Percentiles rank a stretch among this genome's conserved stretches.
Evolutionary conservation across 2,329 filamentous ascomycete genomes (phyloP).

Genomic region (Aspergillus thermomutatus): DNA sequence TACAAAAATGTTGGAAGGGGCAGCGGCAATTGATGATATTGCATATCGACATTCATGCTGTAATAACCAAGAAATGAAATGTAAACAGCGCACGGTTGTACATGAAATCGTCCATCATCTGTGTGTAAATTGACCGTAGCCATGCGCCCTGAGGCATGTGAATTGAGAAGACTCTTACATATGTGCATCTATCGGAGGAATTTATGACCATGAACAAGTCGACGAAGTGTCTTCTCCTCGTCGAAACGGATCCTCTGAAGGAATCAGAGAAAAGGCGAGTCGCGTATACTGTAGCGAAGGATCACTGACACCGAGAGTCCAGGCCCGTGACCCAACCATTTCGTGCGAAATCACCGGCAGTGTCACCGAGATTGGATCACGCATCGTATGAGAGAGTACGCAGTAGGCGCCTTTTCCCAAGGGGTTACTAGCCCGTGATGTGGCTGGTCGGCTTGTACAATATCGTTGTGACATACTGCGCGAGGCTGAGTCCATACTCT

Average conservation of each 20-base stretch:
- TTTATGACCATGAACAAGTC: background rate
- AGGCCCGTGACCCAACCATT: background rate
- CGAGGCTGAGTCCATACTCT: background rate
- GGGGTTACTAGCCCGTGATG: constrained; percentile 27
- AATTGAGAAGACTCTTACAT: background rate
- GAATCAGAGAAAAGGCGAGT: background rate
- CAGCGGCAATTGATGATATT: background rate
- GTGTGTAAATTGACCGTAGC: background rate
- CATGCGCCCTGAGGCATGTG: background rate
- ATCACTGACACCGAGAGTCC: background rate
- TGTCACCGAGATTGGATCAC: background rate
- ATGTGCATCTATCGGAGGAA: background rate
- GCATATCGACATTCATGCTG: background rate
- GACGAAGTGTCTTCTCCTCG: background rate
- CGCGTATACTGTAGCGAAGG: background rate
- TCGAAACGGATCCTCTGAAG: background rate
- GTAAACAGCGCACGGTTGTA: background rate
- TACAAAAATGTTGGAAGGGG: background rate
- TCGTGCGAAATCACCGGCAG: background rate
- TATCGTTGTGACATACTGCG: constrained; percentile 91
- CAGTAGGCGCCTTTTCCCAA: constrained; percentile 3
- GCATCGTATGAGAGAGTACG: background rate
- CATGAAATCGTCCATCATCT: background rate
- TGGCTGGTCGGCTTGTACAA: constrained; percentile 83
- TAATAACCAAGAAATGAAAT: background rate